Evolutionary conservation across 2,329 filamentous ascomycete species (phyloP).

Genomic region (Ophiocordyceps camponoti-leonardi): DNA sequence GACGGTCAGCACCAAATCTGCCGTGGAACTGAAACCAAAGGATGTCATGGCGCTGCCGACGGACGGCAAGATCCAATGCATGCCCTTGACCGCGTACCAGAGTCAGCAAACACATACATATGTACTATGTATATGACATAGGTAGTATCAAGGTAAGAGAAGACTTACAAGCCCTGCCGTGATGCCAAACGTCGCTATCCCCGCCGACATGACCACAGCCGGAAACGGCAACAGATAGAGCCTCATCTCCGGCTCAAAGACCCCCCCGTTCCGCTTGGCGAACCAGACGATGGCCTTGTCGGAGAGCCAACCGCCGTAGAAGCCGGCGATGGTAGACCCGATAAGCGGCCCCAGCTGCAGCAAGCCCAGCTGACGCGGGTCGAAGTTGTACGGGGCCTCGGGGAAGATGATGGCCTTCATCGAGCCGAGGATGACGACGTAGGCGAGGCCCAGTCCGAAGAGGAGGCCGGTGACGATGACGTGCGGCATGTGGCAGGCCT

Average conservation of each 20-base stretch:
- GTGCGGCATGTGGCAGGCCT: constrained; percentile 15
- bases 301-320: constrained; percentile 20
- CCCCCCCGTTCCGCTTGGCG: constrained; percentile 19
- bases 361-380: constrained; percentile 8
- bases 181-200: constrained; percentile 20
- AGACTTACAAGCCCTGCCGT: constrained; percentile 15
- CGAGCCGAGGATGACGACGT: constrained; percentile 13
- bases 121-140: too few relatives aligned
- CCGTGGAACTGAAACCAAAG: neutral
- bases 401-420: constrained; percentile 18
- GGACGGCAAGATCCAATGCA: constrained; percentile 24
- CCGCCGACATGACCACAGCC: constrained; percentile 15
- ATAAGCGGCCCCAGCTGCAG: constrained; percentile 15
- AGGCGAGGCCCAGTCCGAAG: constrained; percentile 17
- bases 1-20: neutral
- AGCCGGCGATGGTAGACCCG: constrained; percentile 18
- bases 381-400: constrained; percentile 13
- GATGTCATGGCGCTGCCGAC: constrained; percentile 11
- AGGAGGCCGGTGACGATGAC: constrained; percentile 20
- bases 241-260: constrained; percentile 27
- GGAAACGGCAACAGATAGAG: constrained; percentile 14
- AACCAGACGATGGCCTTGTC: constrained; percentile 20
- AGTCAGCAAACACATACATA: too few relatives aligned
- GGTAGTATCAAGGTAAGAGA: too few relatives aligned
- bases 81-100: too few relatives aligned